Base-by-base conservation (phyloP, 169 alveolate genomes). In the Babesia ovata region DNA sequence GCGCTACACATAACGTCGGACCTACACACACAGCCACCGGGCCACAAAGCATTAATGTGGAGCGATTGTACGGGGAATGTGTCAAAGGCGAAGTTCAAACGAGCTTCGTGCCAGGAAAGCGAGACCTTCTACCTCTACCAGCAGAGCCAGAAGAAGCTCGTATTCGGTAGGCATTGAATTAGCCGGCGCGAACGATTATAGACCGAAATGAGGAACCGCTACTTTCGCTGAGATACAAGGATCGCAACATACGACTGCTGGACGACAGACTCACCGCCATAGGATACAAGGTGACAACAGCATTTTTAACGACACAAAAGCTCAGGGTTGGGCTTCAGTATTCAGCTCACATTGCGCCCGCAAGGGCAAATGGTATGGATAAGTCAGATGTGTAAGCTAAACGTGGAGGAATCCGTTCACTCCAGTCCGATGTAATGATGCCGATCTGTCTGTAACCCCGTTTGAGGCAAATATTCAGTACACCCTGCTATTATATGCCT, bases 251-350 rank as follows among this genome's bases (percentile, higher is more conserved):
- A n/a, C 50, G 57, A 49, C 46, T 78, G 42, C 54, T 66, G 21
- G 52, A 22, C 44, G 82, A 70, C 39, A 42, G 82, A 48, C 33
- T 78, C 33, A 29, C 78, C 0, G 78, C 79, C 46, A 26, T 63
- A 33, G 87, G 87, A 13, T 39, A 78, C 85, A 78, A 78, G 70
- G 85, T 75, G 65, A 22, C 50, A 36, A 24, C 22, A 21, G 29
- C 24, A 53, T 21, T 42, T 8, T 17, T 22, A n/a, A 8, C 52
- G 22, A 12, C 21, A 48, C 46, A 36, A 10, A 24, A 14, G 22
- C 11, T 21, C 49, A 75, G 87, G 87, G 87, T 0, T 78, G 87
- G 87, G 39, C 82, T 9, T 58, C 87, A 2, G 73, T 76, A 22
- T 76, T 76, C 52, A 39, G 79, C 48, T 60, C 86, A 33, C 86